Evolutionary conservation across 768 basidiomycete genomes (phyloP), one percentile per base, ranked within the genome.

Genomic region (Chalciporus chontae): DNA sequence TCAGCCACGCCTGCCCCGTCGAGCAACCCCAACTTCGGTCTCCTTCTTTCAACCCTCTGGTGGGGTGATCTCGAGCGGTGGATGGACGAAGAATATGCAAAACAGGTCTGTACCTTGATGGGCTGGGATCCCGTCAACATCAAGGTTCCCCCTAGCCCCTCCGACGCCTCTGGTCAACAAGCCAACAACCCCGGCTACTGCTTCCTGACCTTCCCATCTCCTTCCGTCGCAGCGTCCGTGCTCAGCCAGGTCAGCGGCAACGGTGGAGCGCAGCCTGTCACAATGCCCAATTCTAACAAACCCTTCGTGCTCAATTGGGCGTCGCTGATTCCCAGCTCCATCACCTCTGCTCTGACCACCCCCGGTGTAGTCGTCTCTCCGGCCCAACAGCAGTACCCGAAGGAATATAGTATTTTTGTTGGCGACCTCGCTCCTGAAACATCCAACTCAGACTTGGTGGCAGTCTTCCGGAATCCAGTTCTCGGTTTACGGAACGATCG

Each of bases 1-100:
- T 44, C 63, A 26, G 47, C 43, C 14, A 54, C 54, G 17, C 56
- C 55, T 43, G 48, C 65, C 51, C 54, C 59, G 48, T 49, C 67
- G 53, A 51, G 64, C 40, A 64, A 65, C 51, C 24, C 59, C 54
- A 64, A 56, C 61, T 55, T 62, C 55, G 54, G 50, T 51, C 36
- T 72, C 31, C 67, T 75, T 42, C 78, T 79, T 64, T 78, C 77
- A 52, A 87, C 89, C 37, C 80, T 92, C 58, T 89, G 83, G 77
- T 90, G 94, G 83, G 83, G 84, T 56, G 87, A 90, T 61, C 80
- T 95, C 47, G 93, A 95, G 69, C 83, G 86, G 57, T 95, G 93
- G 93, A 94, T 95, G 94, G 91, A 94, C 72, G 90, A 93, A 79
- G 87, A 90, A 66, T 95, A 94, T 74, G 88, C 85, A 39, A 86